Percentiles rank a stretch among this genome's conserved stretches.
Conservation (phyloP, 2,329 filamentous ascomycete genomes). For the Emericellopsis atlantica region DNA sequence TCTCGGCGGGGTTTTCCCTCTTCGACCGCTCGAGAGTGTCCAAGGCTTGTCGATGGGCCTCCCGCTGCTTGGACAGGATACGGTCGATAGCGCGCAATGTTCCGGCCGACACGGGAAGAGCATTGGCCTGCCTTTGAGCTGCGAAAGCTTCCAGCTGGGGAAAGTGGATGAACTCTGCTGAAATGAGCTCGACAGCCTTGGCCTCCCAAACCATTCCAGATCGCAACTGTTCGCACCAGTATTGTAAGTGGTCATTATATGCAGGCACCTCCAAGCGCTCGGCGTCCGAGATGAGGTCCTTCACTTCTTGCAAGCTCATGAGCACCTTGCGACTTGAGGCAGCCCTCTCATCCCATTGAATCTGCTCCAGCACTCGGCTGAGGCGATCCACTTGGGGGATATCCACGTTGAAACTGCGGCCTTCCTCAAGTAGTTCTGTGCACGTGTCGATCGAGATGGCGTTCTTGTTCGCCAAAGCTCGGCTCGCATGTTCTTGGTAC, state of each 20-base stretch:
- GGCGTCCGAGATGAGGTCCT: constrained; percentile 66
- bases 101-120: constrained; percentile 68
- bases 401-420: constrained; percentile 81
- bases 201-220: constrained; percentile 81
- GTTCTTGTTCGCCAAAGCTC: constrained; percentile 54
- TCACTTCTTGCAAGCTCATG: constrained; percentile 66
- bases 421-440: constrained; percentile 82
- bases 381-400: constrained; percentile 78
- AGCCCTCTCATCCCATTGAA: constrained; percentile 80
- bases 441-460: constrained; percentile 59
- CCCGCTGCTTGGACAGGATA: constrained; percentile 89
- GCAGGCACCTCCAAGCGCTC: constrained; percentile 64
- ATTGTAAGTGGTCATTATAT: constrained; percentile 67
- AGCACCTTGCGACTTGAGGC: constrained; percentile 48
- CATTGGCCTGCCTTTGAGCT: constrained; percentile 57
- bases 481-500: constrained; percentile 67
- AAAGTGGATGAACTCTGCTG: constrained; percentile 85
- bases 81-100: constrained; percentile 77
- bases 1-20: constrained; percentile 59
- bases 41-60: constrained; percentile 80
- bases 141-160: constrained; percentile 88
- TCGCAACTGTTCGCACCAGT: constrained; percentile 62
- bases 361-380: constrained; percentile 67
- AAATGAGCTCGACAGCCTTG: constrained; percentile 85
- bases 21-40: constrained; percentile 69